Evolutionary conservation across 306 rosid species (phyloP).

Genomic region (Astragalus membranaceus): DNA sequence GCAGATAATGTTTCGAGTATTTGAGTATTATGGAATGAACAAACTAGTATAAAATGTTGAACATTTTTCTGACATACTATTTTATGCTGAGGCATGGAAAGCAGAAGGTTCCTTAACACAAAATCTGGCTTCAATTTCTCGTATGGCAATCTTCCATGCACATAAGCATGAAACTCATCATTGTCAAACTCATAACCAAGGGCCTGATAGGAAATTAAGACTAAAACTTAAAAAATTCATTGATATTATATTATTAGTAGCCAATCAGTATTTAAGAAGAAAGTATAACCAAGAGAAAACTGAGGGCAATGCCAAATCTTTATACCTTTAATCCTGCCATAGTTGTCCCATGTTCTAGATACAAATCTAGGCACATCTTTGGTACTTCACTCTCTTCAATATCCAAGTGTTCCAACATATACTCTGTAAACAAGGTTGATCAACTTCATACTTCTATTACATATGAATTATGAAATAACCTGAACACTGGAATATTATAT

Average conservation of each 20-base stretch:
- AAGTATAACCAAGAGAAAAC: background rate
- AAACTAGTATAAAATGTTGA: background rate
- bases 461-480: conserved; percentile 6
- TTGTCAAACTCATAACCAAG: conserved; percentile 69
- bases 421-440: conserved; percentile 37
- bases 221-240: background rate
- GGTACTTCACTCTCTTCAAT: conserved; percentile 71
- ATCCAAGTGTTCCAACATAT: conserved; percentile 54
- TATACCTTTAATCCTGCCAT: conserved; percentile 86
- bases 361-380: conserved; percentile 64
- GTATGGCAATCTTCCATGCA: conserved; percentile 76
- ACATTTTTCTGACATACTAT: conserved; percentile 39
- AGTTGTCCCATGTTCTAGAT: conserved; percentile 70
- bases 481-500: background rate
- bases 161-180: conserved; percentile 67
- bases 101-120: conserved; percentile 67
- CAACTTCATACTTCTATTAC: background rate
- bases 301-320: background rate
- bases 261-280: conserved; percentile 4
- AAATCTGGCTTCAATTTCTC: conserved; percentile 60
- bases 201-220: conserved; percentile 35
- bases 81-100: conserved; percentile 85
- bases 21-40: background rate
- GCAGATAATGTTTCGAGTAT: conserved; percentile 20
- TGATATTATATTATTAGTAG: background rate